phyloP scores from a whole-genome alignment of 768 basidiomycete species.

The Boletus rufocinnamomeus region DNA sequence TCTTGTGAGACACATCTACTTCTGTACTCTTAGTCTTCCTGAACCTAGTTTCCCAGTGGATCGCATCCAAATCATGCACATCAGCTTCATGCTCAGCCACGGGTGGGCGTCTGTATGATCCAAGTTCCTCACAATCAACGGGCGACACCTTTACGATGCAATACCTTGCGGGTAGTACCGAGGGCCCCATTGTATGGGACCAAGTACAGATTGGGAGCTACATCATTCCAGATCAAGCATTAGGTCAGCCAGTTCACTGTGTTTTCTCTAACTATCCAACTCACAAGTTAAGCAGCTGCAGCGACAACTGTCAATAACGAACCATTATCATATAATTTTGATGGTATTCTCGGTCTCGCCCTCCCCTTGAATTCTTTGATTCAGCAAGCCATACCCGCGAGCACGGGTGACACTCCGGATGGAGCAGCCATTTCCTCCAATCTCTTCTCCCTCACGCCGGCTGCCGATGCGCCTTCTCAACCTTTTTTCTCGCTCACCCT shows the following conservation, averaged over 20 bases:
- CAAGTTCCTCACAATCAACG: constrained; percentile 48
- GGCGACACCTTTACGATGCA: constrained; percentile 47
- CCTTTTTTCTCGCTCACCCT: constrained; percentile 71
- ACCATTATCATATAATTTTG: constrained; percentile 56
- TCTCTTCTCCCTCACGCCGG: constrained; percentile 66
- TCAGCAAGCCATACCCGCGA: constrained; percentile 49
- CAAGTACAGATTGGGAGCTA: constrained; percentile 63
- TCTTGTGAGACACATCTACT: constrained; percentile 49
- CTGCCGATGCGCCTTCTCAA: constrained; percentile 49
- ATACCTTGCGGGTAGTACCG: constrained; percentile 61
- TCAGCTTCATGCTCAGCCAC: constrained; percentile 51
- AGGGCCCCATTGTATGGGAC: constrained; percentile 74
- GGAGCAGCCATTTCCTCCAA: constrained; percentile 72
- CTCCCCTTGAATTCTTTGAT: constrained; percentile 75
- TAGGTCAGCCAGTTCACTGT: constrained; percentile 47
- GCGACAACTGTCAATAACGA: constrained; percentile 56
- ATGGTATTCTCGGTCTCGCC: constrained; percentile 74
- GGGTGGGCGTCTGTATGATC: constrained; percentile 55
- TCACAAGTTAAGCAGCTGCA: constrained; percentile 47
- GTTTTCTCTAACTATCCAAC: background rate
- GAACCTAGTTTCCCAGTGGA: constrained; percentile 54
- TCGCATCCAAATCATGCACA: constrained; percentile 66
- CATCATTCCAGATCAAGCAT: constrained; percentile 61
- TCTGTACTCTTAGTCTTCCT: background rate
- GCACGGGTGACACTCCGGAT: constrained; percentile 51